A percentile compares a stretch with the other conserved stretches of the same genome.
Conservation (phyloP, 257 asterid genomes). For the Ehretia macrophylla region DNA sequence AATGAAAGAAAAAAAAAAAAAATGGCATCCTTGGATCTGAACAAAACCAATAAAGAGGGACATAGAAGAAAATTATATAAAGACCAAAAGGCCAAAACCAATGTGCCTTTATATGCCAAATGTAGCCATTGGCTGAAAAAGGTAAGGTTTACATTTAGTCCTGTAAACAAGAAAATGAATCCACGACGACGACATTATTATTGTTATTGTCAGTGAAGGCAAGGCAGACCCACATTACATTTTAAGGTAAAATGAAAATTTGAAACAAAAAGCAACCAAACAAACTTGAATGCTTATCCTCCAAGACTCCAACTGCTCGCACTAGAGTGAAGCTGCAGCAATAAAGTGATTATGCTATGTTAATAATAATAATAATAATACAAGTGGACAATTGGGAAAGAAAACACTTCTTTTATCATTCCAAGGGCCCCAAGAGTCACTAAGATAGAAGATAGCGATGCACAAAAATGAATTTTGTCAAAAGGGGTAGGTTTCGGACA, state of each 20-base stretch:
- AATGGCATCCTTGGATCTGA: no score
- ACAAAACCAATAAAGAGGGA: no score
- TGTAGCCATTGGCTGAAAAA: neutral
- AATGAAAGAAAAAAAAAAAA: no score
- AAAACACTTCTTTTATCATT: neutral
- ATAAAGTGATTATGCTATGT: no score
- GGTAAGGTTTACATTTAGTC: neutral
- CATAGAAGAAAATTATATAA: no score
- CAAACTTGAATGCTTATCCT: constrained; percentile 9
- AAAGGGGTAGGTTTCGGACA: no score
- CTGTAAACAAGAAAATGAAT: neutral
- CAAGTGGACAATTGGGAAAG: no score
- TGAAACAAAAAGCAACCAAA: constrained; percentile 12
- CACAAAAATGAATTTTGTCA: no score
- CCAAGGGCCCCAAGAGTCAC: neutral
- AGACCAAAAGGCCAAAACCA: no score
- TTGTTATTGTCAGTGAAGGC: neutral
- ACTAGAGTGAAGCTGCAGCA: constrained; percentile 28
- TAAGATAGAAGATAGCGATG: no score
- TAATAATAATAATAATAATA: no score
- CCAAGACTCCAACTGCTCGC: constrained; percentile 7
- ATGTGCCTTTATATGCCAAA: neutral
- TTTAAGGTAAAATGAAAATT: constrained; percentile 12
- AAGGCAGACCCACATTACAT: constrained; percentile 4
- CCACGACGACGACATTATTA: neutral